Percentiles rank a stretch among this genome's conserved stretches.
Conservation (phyloP, 495 filamentous ascomycete species). For the Chlorociboria aeruginascens region DNA sequence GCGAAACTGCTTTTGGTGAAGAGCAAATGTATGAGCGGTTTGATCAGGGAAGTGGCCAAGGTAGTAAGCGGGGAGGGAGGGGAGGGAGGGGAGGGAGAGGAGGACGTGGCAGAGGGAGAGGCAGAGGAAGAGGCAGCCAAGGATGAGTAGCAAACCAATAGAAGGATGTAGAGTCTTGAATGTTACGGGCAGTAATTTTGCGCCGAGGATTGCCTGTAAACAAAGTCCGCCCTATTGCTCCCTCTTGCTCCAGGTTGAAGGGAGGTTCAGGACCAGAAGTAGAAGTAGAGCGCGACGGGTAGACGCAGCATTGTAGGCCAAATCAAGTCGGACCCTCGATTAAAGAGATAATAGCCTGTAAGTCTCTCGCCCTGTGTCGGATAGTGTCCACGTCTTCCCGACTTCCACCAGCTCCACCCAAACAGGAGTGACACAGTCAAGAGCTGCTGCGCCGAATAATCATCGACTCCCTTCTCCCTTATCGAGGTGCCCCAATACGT, state of each 20-base stretch:
- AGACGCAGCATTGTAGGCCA: background rate
- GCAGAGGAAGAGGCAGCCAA: conserved; percentile 5
- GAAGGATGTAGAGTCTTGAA: too few species aligned
- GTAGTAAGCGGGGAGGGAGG: conserved; percentile 30
- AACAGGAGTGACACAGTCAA: too few species aligned
- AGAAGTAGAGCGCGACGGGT: background rate
- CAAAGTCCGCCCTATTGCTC: background rate
- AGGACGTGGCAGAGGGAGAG: conserved; percentile 14
- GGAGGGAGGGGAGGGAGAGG: conserved; percentile 28
- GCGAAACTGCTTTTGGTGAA: conserved; percentile 66
- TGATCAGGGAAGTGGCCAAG: conserved; percentile 30
- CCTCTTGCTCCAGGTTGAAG: background rate
- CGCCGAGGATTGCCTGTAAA: background rate
- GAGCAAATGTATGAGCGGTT: conserved; percentile 55
- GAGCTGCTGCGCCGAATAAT: background rate
- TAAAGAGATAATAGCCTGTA: background rate
- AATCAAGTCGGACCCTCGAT: background rate
- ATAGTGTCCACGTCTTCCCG: too few species aligned
- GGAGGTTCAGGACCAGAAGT: too few species aligned
- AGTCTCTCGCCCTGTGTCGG: background rate
- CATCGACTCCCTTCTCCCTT: background rate
- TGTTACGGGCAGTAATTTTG: too few species aligned
- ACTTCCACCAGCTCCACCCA: too few species aligned
- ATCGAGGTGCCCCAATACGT: background rate
- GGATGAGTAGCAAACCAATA: background rate